Base-by-base conservation (phyloP, 495 filamentous ascomycete genomes). In the Elasticomyces elasticus region DNA sequence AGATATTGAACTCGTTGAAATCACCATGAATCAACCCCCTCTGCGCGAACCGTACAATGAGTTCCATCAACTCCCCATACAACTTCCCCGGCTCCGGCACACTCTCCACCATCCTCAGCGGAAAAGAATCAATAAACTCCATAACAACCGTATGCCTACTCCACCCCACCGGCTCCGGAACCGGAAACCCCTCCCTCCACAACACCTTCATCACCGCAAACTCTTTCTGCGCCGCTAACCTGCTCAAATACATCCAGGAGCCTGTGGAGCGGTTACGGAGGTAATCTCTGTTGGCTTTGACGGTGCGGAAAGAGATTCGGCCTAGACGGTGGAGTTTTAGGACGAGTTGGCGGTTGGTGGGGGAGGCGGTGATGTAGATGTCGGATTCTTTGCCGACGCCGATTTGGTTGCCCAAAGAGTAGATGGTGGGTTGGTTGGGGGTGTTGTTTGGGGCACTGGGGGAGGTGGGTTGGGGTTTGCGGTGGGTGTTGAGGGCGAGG, bases 1-100 rank as follows among this genome's bases (percentile, higher is more conserved):
- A 75, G 54, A 99, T 87, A 64, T 99, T 99, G 75, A 99, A 99
- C 71, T 97, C 94, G 72, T 99, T 99, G 73, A 95, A 97, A 67
- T 99, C 92, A 59, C 92, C 94, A 67, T 99, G 92, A 50, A 99
- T 97, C 52, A 99, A 71, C 7, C 92, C 94, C 62, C 85, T 82
- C 26, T 78, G 75, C n/a, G 92, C 92, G 23, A 99, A 76, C 46
- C 80, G 74, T 40, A 99, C 66, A 55, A 96, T 87, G 56, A 95
- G 79, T 49, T 82, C 78, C 67, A 99, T 94, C 49, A 99, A 72
- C 49, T 95, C 85, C 31, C 84, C 83, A 71, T 97, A 97, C 19
- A 99, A 74, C 25, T 63, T 66, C 9, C 87, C 86, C 0, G 89
- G 87, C 48, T 94, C 78, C 12, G 87, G 80, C 5, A 96, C 82